Evolutionary conservation across 768 basidiomycete genomes (phyloP), one percentile per base, ranked within the genome.

Genomic region (Suillus fuscotomentosus): DNA sequence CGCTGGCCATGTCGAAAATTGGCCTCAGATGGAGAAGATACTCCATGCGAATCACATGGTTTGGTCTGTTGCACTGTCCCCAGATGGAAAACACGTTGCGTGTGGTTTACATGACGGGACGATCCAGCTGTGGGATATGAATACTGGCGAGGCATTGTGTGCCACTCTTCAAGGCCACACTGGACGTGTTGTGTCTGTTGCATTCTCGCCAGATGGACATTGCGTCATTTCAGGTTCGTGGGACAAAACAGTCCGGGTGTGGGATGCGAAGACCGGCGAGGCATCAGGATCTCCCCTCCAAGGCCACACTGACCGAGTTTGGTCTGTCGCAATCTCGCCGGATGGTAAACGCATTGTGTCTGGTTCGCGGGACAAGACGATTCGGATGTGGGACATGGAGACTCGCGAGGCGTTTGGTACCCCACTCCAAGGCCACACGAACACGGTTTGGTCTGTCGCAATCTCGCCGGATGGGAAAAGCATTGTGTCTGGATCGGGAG

Each of bases 191-290:
- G 0, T 0, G 9, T 36, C 36, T 0, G 9, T 36, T 36, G 36
- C 36, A 36, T 13, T 62, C 47, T 62, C 55, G 1, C 24, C 11
- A 3, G 27, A 62, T 11, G 61, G 61, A 9, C 14, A 22, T 2
- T 6, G 20, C 22, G 36, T 68, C 7, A 53, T 64, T 13, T 68
- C 67, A 3, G 59, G 57, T 34, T 68, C 67, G 5, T 2, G 2
- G 0, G 67, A 68, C 53, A 11, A 10, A 0, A 68, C 67, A 4
- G n/a, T 68, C 17, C 60, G 67, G 14, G 11, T 68, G 15, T 68
- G 67, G 67, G 34, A 73, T 34, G 27, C 55, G 61, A 60, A 53
- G 17, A 72, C 73, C 41, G 36, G 60, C 3, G 65, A 66, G 31
- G 64, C 68, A 7, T 45, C 76, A 60, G 56, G 48, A 50, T 69